A percentile compares a stretch with the other conserved stretches of the same genome.
Conservation (phyloP, 179 eudicot genomes). For the Vitellaria paradoxa region DNA sequence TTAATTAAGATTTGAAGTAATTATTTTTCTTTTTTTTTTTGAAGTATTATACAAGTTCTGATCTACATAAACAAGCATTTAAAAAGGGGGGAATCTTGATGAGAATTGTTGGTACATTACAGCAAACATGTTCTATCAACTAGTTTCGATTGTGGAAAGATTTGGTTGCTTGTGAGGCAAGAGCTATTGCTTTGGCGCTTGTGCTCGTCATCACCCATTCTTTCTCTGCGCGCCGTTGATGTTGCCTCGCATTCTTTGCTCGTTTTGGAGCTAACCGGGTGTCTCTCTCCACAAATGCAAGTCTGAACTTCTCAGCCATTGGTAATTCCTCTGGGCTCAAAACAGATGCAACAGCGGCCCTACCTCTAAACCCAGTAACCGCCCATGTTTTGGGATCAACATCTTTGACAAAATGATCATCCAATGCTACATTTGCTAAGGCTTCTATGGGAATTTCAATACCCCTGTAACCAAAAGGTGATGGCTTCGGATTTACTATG, state of each 20-base stretch:
- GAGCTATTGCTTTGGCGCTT: slow-evolving; percentile 65
- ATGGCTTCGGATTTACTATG: slow-evolving; percentile 67
- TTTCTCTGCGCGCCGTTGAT: slow-evolving; percentile 76
- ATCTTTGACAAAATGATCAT: slow-evolving; percentile 57
- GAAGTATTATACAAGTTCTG: too few relatives aligned
- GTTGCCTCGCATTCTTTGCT: slow-evolving; percentile 94
- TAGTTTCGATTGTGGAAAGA: slow-evolving; percentile 37
- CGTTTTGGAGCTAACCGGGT: slow-evolving; percentile 85
- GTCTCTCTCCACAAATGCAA: slow-evolving; percentile 89
- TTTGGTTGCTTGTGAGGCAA: slow-evolving; percentile 63
- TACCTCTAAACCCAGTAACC: slow-evolving; percentile 27
- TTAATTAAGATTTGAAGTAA: too few relatives aligned
- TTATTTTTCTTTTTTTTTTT: too few relatives aligned
- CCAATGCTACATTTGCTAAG: slow-evolving; percentile 43
- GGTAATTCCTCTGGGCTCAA: slow-evolving; percentile 42
- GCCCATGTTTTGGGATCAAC: slow-evolving; percentile 79
- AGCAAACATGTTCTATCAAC: not conserved
- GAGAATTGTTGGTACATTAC: too few relatives aligned
- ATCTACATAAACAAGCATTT: too few relatives aligned
- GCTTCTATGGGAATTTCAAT: slow-evolving; percentile 63
- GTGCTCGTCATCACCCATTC: slow-evolving; percentile 59
- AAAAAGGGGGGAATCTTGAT: too few relatives aligned
- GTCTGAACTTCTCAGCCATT: slow-evolving; percentile 84
- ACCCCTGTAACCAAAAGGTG: slow-evolving; percentile 53
- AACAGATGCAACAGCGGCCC: slow-evolving; percentile 15